Evolutionary conservation across 2,329 filamentous ascomycete species (phyloP), one percentile per base, ranked within the genome.

Genomic region (Furcasterigmium sp.): DNA sequence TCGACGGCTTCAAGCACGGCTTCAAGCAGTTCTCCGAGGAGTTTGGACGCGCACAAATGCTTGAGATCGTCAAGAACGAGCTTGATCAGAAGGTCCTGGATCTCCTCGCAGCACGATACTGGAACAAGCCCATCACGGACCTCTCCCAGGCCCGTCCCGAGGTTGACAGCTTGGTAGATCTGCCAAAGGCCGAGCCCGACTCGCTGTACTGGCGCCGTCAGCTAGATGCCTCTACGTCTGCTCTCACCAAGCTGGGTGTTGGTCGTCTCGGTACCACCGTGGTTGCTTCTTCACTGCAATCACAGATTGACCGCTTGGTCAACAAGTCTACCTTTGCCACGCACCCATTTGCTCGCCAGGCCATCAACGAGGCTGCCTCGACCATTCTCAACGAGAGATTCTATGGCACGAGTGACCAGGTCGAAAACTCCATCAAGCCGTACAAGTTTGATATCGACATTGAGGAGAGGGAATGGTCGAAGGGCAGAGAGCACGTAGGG

Each of bases 361-460:
- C 89, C n/a, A 97, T 98, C 51, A 86, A 82, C 38, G 90, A 96
- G 54, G 91, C 93, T 1, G 89, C 90, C 2, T 86, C 88, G 1
- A 85, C 82, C 20, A 97, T 98, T 42, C 69, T 98, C 11, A 93
- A 93, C 51, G 93, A 98, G 56, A 78, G 91, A 13, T 95, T 95
- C 51, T 97, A 96, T 67, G 93, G 91, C 64, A 98, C 94, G 1
- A 93, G 87, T 50, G 94, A 98, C 57, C 93, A 97, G 65, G 87
- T 98, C 1, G 93, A 98, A 64, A 97, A 97, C 60, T 98, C 91
- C 60, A 94, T 98, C 66, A 98, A 98, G 64, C 93, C 94, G 0
- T 98, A 91, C 72, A 98, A 98, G 61, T 97, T 91, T 53, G 90
- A 96, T 49, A 95, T 98, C 46, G 93, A 98, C 55, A 83, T 98